Evolutionary conservation across 805 yeast genomes (phyloP), one percentile per base, ranked within the genome.

Genomic region (Candida corydali): DNA sequence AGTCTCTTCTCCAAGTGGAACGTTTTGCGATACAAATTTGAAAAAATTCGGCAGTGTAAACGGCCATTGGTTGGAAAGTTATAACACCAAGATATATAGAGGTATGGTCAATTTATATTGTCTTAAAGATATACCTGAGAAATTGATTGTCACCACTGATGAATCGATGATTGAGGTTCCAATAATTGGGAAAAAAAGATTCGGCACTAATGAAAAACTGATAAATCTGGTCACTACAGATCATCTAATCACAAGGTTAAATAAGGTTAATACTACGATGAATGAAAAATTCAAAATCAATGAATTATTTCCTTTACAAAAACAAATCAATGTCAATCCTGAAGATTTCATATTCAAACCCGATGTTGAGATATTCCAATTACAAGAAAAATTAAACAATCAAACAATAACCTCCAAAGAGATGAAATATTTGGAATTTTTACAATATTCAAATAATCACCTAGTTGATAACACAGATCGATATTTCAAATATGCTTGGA

Each of bases 401-500:
- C 37, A 46, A 5, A 39, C 36, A 5, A 41, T 57, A 6, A 38
- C 41, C 28, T 19, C 33, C 0, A 40, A 49, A 12, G 59, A 61
- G 22, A 32, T 34, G 17, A 43, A 49, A 18, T 58, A 60, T 36
- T 50, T 61, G 22, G 42, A 50, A n/a, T 63, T 63, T 22, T 42
- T 63, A 15, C 50, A 58, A 37, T 41, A 49, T 27, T 54, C 66
- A 8, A 53, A 49, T 35, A 37, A 40, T 16, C 34, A 37, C 26
- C 23, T 47, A 6, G 57, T 51, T 14, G 53, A 51, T 25, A 23
- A 34, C 22, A 46, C 63, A 8, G 65, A 58, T 43, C 45, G 59
- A 20, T 60, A 50, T 39, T 63, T 63, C 52, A 61, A 63, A 40
- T 63, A 63, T 41, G 67, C 69, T 7, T 63, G 69, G 69, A 62